Base-by-base conservation (phyloP, 2,329 filamentous ascomycete genomes). In the Phaeosphaeriaceae sp. region DNA sequence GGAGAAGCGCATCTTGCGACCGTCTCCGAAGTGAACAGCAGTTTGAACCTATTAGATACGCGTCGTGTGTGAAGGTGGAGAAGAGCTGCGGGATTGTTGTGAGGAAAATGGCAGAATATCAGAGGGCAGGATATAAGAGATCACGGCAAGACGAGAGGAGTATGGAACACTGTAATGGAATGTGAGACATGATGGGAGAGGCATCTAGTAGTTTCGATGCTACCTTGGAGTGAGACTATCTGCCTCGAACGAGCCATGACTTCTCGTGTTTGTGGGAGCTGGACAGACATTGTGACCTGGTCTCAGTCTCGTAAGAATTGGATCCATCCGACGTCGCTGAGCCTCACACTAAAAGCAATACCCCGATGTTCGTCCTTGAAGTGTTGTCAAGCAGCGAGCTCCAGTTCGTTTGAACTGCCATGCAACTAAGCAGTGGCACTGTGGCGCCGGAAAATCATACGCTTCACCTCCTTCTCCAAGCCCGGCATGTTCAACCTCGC, bases 401-500 rank as follows among this genome's bases (percentile, higher is more conserved):
- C n/a, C n/a, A n/a, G n/a, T n/a, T n/a, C n/a, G n/a, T n/a, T 20
- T 20, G 21, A 13, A 2, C 3, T 2, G 44, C 21, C 22, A 17
- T 9, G 19, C 47, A 49, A 27, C 13, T 46, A 53, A 21, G 51
- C 42, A 17, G 51, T 41, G 21, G 48, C 52, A 21, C 62, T 62
- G 27, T 66, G 59, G 33, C 48, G 54, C 46, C 57, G 53, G 60
- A 57, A 10, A 19, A 58, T 65, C 45, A 48, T 48, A n/a, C 45
- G 47, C 50, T 56, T 58, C 31, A 73, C 60, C 57, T 72, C 61
- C 33, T 54, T 53, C 64, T 70, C 63, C 11, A 75, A 44, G 1
- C 56, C 63, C 7, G 65, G 61, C 50, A 72, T 57, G 36, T 69
- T 67, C 47, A 76, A 27, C 13, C 59, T 61, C 46, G 65, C 54